A percentile compares a stretch with the other conserved stretches of the same genome.
Evolutionary conservation across 1,139 yeast species (phyloP).

Genomic region (Suhomyces bokatorum): DNA sequence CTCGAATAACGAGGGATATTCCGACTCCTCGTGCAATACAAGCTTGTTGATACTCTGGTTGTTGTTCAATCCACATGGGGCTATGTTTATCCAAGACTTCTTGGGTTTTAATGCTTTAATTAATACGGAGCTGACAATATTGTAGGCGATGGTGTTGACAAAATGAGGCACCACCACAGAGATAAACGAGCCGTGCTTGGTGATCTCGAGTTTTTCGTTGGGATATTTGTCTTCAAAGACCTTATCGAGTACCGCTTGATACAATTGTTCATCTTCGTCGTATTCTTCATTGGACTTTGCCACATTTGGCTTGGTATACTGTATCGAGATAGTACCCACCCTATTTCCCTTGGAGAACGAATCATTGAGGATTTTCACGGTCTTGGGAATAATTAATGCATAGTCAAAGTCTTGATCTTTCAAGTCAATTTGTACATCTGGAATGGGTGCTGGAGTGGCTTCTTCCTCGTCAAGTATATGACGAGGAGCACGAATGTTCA

Average conservation of each 20-base stretch:
- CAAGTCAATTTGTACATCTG: constrained; percentile 14
- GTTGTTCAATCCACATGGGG: constrained; percentile 39
- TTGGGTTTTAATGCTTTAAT: constrained; percentile 14
- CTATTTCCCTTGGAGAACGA: constrained; percentile 17
- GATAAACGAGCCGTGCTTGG: constrained; percentile 13
- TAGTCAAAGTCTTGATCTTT: constrained; percentile 14
- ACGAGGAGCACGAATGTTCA: constrained; percentile 50
- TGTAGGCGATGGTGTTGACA: constrained; percentile 31
- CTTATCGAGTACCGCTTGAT: constrained; percentile 32
- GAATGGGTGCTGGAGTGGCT: constrained; percentile 18
- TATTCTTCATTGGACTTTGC: constrained; percentile 33
- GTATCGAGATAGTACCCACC: constrained; percentile 26
- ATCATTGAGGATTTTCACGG: constrained; percentile 28
- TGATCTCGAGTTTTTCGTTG: constrained; percentile 27
- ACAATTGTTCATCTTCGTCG: constrained; percentile 59
- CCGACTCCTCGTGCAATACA: constrained; percentile 23
- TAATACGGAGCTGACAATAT: constrained; percentile 29
- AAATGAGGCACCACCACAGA: constrained; percentile 37
- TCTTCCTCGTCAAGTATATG: constrained; percentile 53
- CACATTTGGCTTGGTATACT: constrained; percentile 17
- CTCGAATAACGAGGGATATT: constrained; percentile 11
- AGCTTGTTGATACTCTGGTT: constrained; percentile 31
- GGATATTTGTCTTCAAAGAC: constrained; percentile 27
- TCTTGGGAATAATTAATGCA: constrained; percentile 30
- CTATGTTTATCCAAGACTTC: constrained; percentile 31